Conservation (phyloP, 83 land plant genomes). For the Isoetes engelmannii region DNA sequence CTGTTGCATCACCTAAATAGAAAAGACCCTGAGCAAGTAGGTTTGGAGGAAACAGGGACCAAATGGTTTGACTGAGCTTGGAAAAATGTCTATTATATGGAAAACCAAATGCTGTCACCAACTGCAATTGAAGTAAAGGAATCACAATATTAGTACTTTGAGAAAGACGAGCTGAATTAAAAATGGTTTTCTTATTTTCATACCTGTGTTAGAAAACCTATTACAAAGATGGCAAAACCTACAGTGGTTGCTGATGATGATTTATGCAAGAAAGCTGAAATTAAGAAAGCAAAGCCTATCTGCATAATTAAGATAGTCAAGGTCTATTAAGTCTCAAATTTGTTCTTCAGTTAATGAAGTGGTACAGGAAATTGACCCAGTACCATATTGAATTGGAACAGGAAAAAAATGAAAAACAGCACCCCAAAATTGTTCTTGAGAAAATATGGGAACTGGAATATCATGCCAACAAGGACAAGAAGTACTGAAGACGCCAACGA, state of each 20-base stretch:
- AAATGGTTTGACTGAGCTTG: conserved; percentile 33
- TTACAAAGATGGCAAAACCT: conserved; percentile 68
- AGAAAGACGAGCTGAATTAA: too few species aligned
- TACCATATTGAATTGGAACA: conserved; percentile 41
- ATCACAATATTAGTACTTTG: too few species aligned
- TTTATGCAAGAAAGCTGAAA: conserved; percentile 84
- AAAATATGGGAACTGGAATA: conserved; percentile 85
- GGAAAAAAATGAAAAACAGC: conserved; percentile 52
- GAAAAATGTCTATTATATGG: conserved; percentile 51
- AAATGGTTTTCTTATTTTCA: too few species aligned
- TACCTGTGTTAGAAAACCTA: conserved; percentile 85
- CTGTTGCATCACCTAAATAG: conserved; percentile 64
- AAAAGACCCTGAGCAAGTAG: conserved; percentile 62
- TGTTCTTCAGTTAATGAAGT: too few species aligned
- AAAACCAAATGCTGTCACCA: conserved; percentile 79
- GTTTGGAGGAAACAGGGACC: conserved; percentile 94
- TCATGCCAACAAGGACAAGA: conserved; percentile 82
- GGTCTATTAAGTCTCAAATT: background rate
- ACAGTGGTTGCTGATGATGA: conserved; percentile 75
- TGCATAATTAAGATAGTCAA: conserved; percentile 15
- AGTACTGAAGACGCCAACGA: conserved; percentile 61
- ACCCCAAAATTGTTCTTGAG: conserved; percentile 67
- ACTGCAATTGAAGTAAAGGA: conserved; percentile 33
- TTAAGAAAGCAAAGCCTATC: conserved; percentile 81
- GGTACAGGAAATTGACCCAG: too few species aligned